Conservation (phyloP, 768 basidiomycete genomes). For the Gloeopeniophorella convolvens region DNA sequence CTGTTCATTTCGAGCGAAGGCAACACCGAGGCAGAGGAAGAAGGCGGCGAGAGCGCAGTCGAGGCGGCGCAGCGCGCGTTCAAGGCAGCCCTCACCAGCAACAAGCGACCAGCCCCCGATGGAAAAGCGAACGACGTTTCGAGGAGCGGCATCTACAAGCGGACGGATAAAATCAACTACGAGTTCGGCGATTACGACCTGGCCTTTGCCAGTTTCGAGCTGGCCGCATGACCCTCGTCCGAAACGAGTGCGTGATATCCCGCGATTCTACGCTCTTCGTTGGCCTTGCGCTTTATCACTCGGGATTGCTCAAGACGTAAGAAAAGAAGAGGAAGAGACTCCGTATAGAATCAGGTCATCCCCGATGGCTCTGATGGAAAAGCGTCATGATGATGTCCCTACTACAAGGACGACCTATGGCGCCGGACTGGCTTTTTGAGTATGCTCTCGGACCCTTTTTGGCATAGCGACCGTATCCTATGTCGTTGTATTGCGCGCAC, state of each 20-base stretch:
- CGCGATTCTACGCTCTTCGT: too few relatives aligned
- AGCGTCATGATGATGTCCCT: slow-evolving; percentile 1
- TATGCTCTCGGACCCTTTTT: too few relatives aligned
- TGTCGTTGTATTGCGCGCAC: too few relatives aligned
- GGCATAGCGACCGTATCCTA: too few relatives aligned
- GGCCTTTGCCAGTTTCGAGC: slow-evolving; percentile 83
- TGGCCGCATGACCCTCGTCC: slow-evolving; percentile 26
- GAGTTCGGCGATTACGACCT: slow-evolving; percentile 91
- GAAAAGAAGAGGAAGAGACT: background rate
- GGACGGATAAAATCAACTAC: slow-evolving; percentile 98
- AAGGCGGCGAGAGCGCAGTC: slow-evolving; percentile 47
- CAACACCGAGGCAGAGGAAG: slow-evolving; percentile 36
- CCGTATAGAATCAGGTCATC: slow-evolving; percentile 4
- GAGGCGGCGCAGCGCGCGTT: slow-evolving; percentile 74
- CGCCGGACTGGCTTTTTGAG: too few relatives aligned
- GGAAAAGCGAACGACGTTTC: slow-evolving; percentile 4
- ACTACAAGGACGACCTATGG: too few relatives aligned
- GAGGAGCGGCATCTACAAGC: slow-evolving; percentile 46
- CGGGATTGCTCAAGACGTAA: background rate
- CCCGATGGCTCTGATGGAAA: background rate
- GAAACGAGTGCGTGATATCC: slow-evolving; percentile 8
- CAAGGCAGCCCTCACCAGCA: slow-evolving; percentile 48
- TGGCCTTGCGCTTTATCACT: too few relatives aligned
- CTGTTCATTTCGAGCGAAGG: slow-evolving; percentile 78
- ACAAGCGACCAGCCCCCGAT: slow-evolving; percentile 6